Evolutionary conservation across 257 asterid genomes (phyloP).

Genomic region (Nicotiana undulata): DNA sequence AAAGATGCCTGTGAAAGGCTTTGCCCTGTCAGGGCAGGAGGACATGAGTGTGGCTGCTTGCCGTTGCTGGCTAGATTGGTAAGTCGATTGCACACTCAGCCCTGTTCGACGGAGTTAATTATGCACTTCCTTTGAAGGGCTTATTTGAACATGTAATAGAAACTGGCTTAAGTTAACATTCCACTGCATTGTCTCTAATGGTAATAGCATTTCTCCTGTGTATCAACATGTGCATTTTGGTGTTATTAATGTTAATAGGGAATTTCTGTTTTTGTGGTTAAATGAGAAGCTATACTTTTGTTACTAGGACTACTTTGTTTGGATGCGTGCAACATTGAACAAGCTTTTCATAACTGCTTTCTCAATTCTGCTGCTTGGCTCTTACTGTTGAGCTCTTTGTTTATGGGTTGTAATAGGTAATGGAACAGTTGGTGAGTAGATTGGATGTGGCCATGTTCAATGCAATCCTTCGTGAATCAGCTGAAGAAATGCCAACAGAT

Average conservation of each 20-base stretch:
- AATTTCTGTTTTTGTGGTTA: neutral
- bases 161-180: neutral
- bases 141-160: neutral
- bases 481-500: constrained; percentile 81
- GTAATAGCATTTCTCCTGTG: neutral
- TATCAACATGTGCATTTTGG: neutral
- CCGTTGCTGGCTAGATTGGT: constrained; percentile 72
- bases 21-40: constrained; percentile 80
- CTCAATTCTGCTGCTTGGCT: neutral
- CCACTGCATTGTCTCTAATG: neutral
- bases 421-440: constrained; percentile 86
- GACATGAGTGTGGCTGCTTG: constrained; percentile 83
- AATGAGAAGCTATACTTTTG: constrained; percentile 2
- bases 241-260: neutral
- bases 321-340: neutral
- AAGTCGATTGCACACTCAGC: constrained; percentile 9
- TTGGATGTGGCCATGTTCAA: constrained; percentile 95
- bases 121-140: neutral
- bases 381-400: neutral
- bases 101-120: neutral
- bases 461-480: constrained; percentile 83
- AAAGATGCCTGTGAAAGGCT: constrained; percentile 89
- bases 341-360: neutral
- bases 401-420: constrained; percentile 38
- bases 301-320: neutral